Percentiles rank a stretch among this genome's conserved stretches.
Conservation (phyloP, 2,329 filamentous ascomycete genomes). For the Aspergillus sp. region DNA sequence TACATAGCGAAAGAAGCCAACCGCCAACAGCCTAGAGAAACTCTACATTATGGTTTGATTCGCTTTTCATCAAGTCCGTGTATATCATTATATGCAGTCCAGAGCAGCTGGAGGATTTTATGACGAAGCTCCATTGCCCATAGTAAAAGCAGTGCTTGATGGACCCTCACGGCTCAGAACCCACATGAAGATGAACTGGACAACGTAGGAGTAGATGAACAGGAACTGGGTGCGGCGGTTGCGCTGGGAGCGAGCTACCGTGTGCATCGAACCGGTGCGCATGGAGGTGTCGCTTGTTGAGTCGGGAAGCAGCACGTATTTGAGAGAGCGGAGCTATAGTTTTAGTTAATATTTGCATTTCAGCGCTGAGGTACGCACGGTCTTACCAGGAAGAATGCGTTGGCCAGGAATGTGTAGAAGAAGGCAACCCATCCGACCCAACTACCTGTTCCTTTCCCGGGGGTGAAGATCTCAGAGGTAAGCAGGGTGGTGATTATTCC, state of each 20-base stretch:
- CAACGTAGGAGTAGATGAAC: slow-evolving; percentile 89
- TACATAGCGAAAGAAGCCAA: slow-evolving; percentile 3
- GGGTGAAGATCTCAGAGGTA: slow-evolving; percentile 73
- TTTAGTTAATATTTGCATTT: background rate
- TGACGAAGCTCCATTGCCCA: slow-evolving; percentile 15
- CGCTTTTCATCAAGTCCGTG: slow-evolving; percentile 21
- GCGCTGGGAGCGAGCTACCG: slow-evolving; percentile 79
- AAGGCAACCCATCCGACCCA: slow-evolving; percentile 90
- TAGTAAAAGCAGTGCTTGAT: slow-evolving; percentile 23
- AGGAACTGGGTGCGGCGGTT: slow-evolving; percentile 88
- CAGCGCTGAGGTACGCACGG: background rate
- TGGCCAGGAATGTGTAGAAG: slow-evolving; percentile 86
- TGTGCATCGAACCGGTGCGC: slow-evolving; percentile 60
- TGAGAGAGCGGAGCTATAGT: slow-evolving; percentile 79
- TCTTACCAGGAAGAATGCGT: slow-evolving; percentile 89
- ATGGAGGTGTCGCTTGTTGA: slow-evolving; percentile 65
- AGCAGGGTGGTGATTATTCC: slow-evolving; percentile 89
- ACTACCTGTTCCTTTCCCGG: slow-evolving; percentile 77
- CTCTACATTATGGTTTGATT: slow-evolving; percentile 8
- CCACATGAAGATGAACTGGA: slow-evolving; percentile 97
- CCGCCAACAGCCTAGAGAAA: background rate
- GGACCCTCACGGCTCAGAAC: slow-evolving; percentile 59
- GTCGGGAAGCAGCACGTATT: slow-evolving; percentile 93
- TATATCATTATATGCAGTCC: slow-evolving; percentile 21
- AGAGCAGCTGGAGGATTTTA: slow-evolving; percentile 5